Base-by-base conservation (phyloP, 1,284 basidiomycete genomes). In the Athelia sp. region DNA sequence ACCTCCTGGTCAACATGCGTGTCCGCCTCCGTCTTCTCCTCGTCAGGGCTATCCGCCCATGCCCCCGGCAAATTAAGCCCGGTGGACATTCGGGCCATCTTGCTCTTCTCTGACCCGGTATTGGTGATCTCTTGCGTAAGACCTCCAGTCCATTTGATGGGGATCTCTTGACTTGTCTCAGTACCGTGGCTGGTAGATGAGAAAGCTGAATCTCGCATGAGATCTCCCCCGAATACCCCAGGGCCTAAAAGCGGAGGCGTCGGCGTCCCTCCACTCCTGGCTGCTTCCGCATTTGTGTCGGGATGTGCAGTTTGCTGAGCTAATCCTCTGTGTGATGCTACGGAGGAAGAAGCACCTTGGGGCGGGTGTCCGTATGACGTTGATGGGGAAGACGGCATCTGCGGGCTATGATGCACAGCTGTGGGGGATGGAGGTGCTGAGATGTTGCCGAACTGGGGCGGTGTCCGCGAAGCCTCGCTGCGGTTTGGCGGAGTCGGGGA, bases 101-200 rank as follows among this genome's bases (percentile, higher is more conserved):
- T 56, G 46, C 54, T 48, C 50, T 63, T 22, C 42, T 70, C 64
- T 50, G 56, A 53, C 55, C 60, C 60, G 11, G 48, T 50, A 24
- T 50, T 51, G 26, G 61, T 61, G 9, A 65, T 59, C 35, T 65
- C 62, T 26, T 66, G 65, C 43, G 61, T 59, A 35, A 64, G 61
- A 43, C 63, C 56, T 9, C 77, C 79, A 21, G 72, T 74, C 80
- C 80, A 80, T 51, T 74, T 73, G 44, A 79, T 74, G 8, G 78
- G 74, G 46, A 75, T 67, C 40, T 78, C 75, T 14, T 63, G 65
- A 49, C 68, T 74, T 6, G 8, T n/a, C 15, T 40, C 36, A n/a
- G 36, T 40, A 3, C 64, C 61, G 3, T 71, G 69, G 9, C 70
- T 76, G 18, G 62, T 69, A 11, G 70, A 65, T 18, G 79, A 81